These are phyloP conservation scores for Pythium rishiriense DNA, from an alignment of 352 stramenopile genomes.

Conservation along the genomic window DNA sequence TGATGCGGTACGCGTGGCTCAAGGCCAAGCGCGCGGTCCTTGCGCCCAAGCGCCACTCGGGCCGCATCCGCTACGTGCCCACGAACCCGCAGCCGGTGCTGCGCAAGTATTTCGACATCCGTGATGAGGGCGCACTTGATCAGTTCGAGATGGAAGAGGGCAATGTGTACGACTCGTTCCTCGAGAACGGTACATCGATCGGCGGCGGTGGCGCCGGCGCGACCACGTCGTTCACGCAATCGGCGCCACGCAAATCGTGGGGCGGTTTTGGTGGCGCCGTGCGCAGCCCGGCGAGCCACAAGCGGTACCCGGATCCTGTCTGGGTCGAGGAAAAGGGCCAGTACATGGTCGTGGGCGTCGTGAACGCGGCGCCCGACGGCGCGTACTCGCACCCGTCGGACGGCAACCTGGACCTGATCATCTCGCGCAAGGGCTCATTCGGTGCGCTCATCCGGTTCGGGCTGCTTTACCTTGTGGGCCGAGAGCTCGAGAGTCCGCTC, in stretches of 20 bases:
- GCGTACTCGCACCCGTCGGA: constrained; percentile 77
- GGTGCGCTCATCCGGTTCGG: constrained; percentile 44
- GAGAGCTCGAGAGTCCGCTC: constrained; percentile 66
- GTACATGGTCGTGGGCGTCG: constrained; percentile 69
- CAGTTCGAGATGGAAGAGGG: constrained; percentile 85
- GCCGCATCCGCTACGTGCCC: constrained; percentile 64
- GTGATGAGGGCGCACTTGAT: constrained; percentile 68
- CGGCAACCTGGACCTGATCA: constrained; percentile 75
- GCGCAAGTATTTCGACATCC: constrained; percentile 74
- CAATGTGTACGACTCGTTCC: constrained; percentile 65
- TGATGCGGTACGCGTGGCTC: constrained; percentile 68
- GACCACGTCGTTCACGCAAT: constrained; percentile 31
- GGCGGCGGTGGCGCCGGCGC: constrained; percentile 23
- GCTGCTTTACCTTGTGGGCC: constrained; percentile 69
- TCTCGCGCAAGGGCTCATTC: constrained; percentile 67
- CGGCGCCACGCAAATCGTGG: constrained; percentile 58
- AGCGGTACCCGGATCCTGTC: constrained; percentile 54
- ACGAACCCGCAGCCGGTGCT: constrained; percentile 64
- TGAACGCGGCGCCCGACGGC: constrained; percentile 74
- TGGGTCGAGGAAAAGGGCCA: constrained; percentile 66
- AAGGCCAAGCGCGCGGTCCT: constrained; percentile 72
- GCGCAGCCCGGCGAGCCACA: constrained; percentile 58
- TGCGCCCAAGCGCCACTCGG: constrained; percentile 64
- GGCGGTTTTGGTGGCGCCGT: constrained; percentile 51
- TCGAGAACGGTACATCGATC: background rate